These are phyloP conservation scores for Penicillium salamii DNA, from an alignment of 495 filamentous ascomycete genomes.

Conservation along the genomic window DNA sequence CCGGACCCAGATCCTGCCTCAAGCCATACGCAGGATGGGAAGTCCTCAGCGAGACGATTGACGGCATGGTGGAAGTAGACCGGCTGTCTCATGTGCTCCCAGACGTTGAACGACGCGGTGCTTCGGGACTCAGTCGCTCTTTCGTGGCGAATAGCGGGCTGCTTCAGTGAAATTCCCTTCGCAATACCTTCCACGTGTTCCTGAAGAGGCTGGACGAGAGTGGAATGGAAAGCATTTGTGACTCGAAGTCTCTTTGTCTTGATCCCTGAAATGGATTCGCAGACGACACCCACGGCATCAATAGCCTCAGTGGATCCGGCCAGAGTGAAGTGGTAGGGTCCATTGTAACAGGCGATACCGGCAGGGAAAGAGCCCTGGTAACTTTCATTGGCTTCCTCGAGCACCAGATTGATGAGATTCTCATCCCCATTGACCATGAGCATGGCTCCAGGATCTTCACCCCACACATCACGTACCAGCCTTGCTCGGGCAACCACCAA, in stretches of 20 bases:
- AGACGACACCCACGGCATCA: slow-evolving; percentile 8
- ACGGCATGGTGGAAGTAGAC: background rate
- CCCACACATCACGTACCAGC: background rate
- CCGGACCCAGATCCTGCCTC: background rate
- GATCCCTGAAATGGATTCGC: slow-evolving; percentile 1
- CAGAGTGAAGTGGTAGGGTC: slow-evolving; percentile 41
- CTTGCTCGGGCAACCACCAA: slow-evolving; percentile 42
- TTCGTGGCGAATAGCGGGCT: slow-evolving; percentile 30
- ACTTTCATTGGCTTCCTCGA: background rate
- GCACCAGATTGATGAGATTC: background rate
- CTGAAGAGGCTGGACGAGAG: slow-evolving; percentile 37
- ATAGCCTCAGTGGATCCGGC: slow-evolving; percentile 38
- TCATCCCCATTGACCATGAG: background rate
- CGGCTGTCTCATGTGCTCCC: background rate
- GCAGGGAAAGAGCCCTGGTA: background rate
- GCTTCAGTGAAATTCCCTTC: slow-evolving; percentile 21
- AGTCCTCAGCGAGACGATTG: background rate
- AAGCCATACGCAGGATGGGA: background rate
- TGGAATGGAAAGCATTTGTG: slow-evolving; percentile 54
- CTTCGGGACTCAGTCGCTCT: slow-evolving; percentile 18
- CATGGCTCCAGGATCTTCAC: background rate
- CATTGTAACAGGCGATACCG: slow-evolving; percentile 49
- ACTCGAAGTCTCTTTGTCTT: slow-evolving; percentile 38
- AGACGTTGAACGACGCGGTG: background rate
- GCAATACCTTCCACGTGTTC: slow-evolving; percentile 20